Conservation (phyloP, 306 rosid species). For the Cucurbita moschata region DNA sequence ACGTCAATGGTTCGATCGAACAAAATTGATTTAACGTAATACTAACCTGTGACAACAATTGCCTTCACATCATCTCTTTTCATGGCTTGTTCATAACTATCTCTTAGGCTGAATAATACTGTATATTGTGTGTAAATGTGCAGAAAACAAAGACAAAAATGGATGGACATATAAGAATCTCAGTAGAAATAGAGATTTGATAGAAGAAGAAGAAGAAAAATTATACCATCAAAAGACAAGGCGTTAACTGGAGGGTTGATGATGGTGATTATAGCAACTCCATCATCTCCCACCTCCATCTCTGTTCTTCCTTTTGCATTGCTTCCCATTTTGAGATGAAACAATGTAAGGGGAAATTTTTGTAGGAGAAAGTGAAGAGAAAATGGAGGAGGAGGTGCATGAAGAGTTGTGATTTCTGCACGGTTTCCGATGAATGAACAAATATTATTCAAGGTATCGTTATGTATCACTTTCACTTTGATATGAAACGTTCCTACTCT, state of each 20-base stretch:
- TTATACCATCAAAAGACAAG: conserved; percentile 71
- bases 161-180: background rate
- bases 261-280: conserved; percentile 81
- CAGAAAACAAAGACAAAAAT: background rate
- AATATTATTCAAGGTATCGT: background rate
- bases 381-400: background rate
- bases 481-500: background rate
- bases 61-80: conserved; percentile 76
- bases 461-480: background rate
- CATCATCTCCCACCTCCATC: conserved; percentile 77
- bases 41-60: conserved; percentile 64
- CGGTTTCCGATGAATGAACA: background rate
- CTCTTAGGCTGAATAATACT: conserved; percentile 62
- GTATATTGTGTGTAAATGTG: background rate
- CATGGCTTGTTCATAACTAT: conserved; percentile 48
- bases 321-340: conserved; percentile 31
- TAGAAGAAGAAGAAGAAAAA: background rate
- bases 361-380: background rate
- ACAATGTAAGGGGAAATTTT: background rate
- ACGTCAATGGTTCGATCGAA: background rate
- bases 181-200: background rate
- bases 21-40: background rate
- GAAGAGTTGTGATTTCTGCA: background rate
- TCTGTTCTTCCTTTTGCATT: conserved; percentile 39
- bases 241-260: conserved; percentile 94